Conservation (phyloP, 331 rosid species). For the Quercus lobata region DNA sequence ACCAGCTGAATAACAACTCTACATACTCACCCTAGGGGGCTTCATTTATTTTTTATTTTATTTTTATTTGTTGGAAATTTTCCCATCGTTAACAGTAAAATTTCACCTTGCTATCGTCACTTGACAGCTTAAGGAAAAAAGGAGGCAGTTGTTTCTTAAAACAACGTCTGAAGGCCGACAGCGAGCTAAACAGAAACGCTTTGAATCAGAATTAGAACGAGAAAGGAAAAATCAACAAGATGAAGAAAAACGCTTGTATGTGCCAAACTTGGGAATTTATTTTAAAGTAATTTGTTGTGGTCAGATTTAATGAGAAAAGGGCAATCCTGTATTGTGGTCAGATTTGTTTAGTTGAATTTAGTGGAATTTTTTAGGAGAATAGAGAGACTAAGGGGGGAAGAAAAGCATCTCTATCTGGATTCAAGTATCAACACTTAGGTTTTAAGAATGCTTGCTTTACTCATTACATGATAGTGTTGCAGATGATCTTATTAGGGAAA, state of each 20-base stretch:
- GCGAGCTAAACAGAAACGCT: slow-evolving; percentile 80
- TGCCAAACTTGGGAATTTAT: slow-evolving; percentile 5
- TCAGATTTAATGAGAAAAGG: slow-evolving; percentile 4
- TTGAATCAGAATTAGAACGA: slow-evolving; percentile 69
- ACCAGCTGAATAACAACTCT: background rate
- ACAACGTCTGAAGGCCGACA: slow-evolving; percentile 91
- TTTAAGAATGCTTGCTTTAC: background rate
- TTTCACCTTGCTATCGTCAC: slow-evolving; percentile 6
- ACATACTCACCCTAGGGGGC: too few relatives aligned
- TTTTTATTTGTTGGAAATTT: background rate
- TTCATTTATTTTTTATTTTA: too few relatives aligned
- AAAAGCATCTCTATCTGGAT: background rate
- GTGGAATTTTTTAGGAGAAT: background rate
- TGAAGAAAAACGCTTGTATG: slow-evolving; percentile 78
- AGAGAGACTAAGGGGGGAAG: background rate
- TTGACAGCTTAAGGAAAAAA: slow-evolving; percentile 74
- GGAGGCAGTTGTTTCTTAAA: slow-evolving; percentile 77
- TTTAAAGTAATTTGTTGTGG: background rate
- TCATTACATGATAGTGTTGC: background rate
- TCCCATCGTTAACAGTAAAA: background rate
- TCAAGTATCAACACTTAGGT: background rate
- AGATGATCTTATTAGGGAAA: background rate
- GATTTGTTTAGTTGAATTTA: slow-evolving; percentile 3
- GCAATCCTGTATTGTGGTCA: background rate
- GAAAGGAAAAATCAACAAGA: slow-evolving; percentile 77